Evolutionary conservation across 2,329 filamentous ascomycete species (phyloP), one percentile per base, ranked within the genome.

Genomic region (Arachnomyces sp.): DNA sequence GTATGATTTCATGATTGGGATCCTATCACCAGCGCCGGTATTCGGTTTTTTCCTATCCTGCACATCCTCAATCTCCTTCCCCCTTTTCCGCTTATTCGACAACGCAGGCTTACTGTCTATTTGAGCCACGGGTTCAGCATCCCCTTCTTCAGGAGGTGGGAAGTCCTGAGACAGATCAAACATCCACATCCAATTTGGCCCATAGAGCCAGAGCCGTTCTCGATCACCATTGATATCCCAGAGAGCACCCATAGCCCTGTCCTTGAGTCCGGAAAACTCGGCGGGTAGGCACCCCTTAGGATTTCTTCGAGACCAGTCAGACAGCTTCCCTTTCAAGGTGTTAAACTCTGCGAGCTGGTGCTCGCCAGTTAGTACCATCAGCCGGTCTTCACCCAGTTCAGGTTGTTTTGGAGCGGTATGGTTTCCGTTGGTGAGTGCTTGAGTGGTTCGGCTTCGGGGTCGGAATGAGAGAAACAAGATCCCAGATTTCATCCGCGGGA

Each of bases 131-230:
- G 43, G 43, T 34, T 55, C 49, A 20, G 44, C 45, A 31, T 44
- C 45, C 5, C 49, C 45, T 20, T 56, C 56, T 16, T 59, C 61
- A 3, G 60, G 53, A 7, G 62, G 57, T 1, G 65, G 58, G 36
- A 92, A 73, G 58, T 94, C 82, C 53, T 76, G 74, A 14, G 76
- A 76, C 20, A 94, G 67, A 59, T 96, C 88, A 44, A 98, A 77
- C 89, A 96, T 96, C 66, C 85, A 88, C 16, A 98, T 63, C 74
- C 88, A 96, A 1, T 77, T 81, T 31, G 79, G 76, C 5, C 90
- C 89, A 55, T 94, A 95, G 14, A 96, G 66, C 87, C 90, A 96
- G 6, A 90, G 64, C 11, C 90, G 76, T 34, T 78, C 68, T n/a
- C 66, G 65, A 6, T 50, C 49, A 18, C 58, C 57, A 18, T 70